Conservation (phyloP, 2,329 filamentous ascomycete species). For the Zasmidium cellare region DNA sequence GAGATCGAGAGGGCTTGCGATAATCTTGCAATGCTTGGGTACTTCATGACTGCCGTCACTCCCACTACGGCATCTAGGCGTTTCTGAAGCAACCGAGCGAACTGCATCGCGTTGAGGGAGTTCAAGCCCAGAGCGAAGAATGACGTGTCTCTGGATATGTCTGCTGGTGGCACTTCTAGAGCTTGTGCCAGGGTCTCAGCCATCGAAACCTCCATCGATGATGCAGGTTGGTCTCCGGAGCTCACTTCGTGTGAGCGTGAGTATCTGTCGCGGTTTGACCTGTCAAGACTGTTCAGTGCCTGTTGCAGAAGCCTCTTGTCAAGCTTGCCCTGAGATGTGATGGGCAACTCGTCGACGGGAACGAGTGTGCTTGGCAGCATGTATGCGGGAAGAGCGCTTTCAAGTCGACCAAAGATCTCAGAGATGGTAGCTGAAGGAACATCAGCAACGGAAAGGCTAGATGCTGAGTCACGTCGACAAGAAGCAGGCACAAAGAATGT, state of each 20-base stretch:
- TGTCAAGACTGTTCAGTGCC: slow-evolving; percentile 50
- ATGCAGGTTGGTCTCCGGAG: slow-evolving; percentile 48
- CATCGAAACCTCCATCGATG: slow-evolving; percentile 57
- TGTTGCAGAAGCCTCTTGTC: slow-evolving; percentile 58
- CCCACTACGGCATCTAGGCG: slow-evolving; percentile 52
- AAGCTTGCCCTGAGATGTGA: slow-evolving; percentile 73
- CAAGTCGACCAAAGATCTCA: slow-evolving; percentile 57
- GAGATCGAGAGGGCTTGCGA: neutral
- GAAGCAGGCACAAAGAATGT: slow-evolving; percentile 66
- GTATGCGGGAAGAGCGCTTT: slow-evolving; percentile 64
- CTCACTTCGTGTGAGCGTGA: slow-evolving; percentile 35
- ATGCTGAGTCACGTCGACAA: neutral
- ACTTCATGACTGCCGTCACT: slow-evolving; percentile 68
- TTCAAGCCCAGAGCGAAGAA: slow-evolving; percentile 72
- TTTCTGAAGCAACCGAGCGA: slow-evolving; percentile 62
- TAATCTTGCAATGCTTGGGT: slow-evolving; percentile 66
- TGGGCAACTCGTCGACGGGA: slow-evolving; percentile 67
- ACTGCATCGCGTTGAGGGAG: slow-evolving; percentile 68
- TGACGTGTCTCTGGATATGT: slow-evolving; percentile 65
- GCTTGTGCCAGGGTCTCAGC: slow-evolving; percentile 55
- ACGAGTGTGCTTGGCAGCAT: slow-evolving; percentile 78
- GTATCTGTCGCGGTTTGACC: slow-evolving; percentile 47
- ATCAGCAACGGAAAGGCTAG: slow-evolving; percentile 4
- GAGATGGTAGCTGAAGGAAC: slow-evolving; percentile 6
- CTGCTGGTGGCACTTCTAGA: slow-evolving; percentile 45